These are phyloP conservation scores for Xylaria sp. DNA, from an alignment of 2,329 filamentous ascomycete genomes.

Conservation along the genomic window DNA sequence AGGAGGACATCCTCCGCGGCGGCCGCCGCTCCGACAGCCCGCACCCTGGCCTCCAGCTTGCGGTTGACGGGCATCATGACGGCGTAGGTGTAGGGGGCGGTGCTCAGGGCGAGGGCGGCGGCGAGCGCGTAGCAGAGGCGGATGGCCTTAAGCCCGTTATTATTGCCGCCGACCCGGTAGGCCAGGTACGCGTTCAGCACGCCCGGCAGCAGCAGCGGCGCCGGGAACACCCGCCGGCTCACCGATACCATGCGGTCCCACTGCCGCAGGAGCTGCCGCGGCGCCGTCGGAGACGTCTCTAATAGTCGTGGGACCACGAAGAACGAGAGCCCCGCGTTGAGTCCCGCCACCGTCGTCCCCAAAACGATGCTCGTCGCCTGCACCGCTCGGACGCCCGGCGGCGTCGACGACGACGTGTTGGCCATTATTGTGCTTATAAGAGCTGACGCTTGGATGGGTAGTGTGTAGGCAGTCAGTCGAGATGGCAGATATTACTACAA, in stretches of 20 bases:
- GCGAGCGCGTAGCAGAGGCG: conserved; percentile 52
- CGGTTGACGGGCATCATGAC: conserved; percentile 51
- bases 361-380: conserved; percentile 55
- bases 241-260: conserved; percentile 49
- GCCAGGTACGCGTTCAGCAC: conserved; percentile 50
- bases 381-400: conserved; percentile 43
- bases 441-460: neutral
- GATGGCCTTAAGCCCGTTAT: conserved; percentile 16
- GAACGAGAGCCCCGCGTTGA: conserved; percentile 44
- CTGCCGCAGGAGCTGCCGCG: conserved; percentile 57
- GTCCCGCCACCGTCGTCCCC: conserved; percentile 47
- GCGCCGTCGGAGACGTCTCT: conserved; percentile 57
- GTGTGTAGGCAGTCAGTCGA: too few relatives aligned
- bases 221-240: conserved; percentile 43
- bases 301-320: conserved; percentile 55
- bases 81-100: conserved; percentile 55
- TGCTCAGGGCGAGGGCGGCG: conserved; percentile 45
- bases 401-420: too few relatives aligned
- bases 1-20: neutral
- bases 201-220: conserved; percentile 42
- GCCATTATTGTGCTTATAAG: neutral
- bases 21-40: neutral
- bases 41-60: conserved; percentile 28
- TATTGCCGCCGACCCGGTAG: conserved; percentile 37
- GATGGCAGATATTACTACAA: too few relatives aligned